phyloP scores from a whole-genome alignment of 352 stramenopile genomes.

The Globisporangium recalcitrans region DNA sequence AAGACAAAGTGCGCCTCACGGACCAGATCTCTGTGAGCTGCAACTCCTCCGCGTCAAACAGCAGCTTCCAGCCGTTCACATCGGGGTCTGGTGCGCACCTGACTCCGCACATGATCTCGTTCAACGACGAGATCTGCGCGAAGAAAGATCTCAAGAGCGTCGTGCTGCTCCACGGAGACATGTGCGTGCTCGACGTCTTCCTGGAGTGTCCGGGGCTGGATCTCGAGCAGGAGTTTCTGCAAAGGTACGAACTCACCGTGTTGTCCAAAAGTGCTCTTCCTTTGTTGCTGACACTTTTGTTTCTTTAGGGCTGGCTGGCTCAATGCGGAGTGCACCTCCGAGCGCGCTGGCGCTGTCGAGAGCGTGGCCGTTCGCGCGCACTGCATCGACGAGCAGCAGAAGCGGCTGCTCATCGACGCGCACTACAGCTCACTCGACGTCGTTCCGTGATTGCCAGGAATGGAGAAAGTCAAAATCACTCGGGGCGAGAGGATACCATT shows the following conservation, averaged over 20 bases:
- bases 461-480: no score
- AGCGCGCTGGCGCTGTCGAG: neutral
- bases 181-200: slow-evolving; percentile 49
- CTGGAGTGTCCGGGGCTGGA: slow-evolving; percentile 43
- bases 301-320: slow-evolving; percentile 10
- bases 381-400: slow-evolving; percentile 10
- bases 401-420: slow-evolving; percentile 6
- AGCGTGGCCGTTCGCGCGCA: slow-evolving; percentile 1
- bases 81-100: slow-evolving; percentile 36
- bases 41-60: no score
- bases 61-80: slow-evolving; percentile 29
- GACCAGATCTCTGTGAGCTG: slow-evolving; percentile 27
- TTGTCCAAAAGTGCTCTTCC: neutral
- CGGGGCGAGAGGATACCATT: no score
- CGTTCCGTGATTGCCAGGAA: neutral
- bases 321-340: slow-evolving; percentile 1
- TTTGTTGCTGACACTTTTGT: neutral
- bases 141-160: slow-evolving; percentile 22
- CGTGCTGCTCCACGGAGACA: slow-evolving; percentile 36
- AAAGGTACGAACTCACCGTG: slow-evolving; percentile 31
- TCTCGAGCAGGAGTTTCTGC: slow-evolving; percentile 48
- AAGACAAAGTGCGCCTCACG: slow-evolving; percentile 23
- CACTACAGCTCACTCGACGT: slow-evolving; percentile 9
- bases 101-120: slow-evolving; percentile 29
- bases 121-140: slow-evolving; percentile 28